phyloP scores from a whole-genome alignment of 2,329 filamentous ascomycete species.

The Penicillium sp. region DNA sequence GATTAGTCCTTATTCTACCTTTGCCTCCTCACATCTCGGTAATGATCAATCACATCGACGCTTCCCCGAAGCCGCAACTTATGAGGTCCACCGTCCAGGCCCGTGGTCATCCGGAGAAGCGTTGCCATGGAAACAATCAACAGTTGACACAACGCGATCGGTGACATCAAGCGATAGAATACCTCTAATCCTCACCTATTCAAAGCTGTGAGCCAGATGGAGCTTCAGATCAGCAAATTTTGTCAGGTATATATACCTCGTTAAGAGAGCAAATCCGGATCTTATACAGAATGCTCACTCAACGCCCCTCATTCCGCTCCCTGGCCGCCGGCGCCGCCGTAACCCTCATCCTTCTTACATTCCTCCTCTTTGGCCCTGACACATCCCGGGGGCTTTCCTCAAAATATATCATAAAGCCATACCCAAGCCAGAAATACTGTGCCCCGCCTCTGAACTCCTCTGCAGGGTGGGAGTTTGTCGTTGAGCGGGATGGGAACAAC shows the following conservation, averaged over 20 bases:
- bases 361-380: slow-evolving; percentile 23
- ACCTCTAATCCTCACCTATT: background rate
- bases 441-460: background rate
- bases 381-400: slow-evolving; percentile 18
- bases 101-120: background rate
- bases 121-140: slow-evolving; percentile 32
- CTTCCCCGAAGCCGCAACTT: no score
- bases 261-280: background rate
- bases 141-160: background rate
- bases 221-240: background rate
- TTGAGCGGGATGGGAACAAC: slow-evolving; percentile 35
- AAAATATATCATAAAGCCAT: slow-evolving; percentile 24
- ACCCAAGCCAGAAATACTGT: slow-evolving; percentile 3
- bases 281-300: slow-evolving; percentile 20
- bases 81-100: no score
- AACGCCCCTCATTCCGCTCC: slow-evolving; percentile 28
- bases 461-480: slow-evolving; percentile 32
- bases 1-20: no score
- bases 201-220: background rate
- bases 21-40: no score
- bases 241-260: background rate
- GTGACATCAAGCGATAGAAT: slow-evolving; percentile 1
- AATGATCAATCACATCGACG: background rate
- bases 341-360: slow-evolving; percentile 28
- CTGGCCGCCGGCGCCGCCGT: slow-evolving; percentile 27